Percentiles rank a stretch among this genome's conserved stretches.
Evolutionary conservation across 2,329 filamentous ascomycete genomes (phyloP).

Genomic region (Rosellinia necatrix): DNA sequence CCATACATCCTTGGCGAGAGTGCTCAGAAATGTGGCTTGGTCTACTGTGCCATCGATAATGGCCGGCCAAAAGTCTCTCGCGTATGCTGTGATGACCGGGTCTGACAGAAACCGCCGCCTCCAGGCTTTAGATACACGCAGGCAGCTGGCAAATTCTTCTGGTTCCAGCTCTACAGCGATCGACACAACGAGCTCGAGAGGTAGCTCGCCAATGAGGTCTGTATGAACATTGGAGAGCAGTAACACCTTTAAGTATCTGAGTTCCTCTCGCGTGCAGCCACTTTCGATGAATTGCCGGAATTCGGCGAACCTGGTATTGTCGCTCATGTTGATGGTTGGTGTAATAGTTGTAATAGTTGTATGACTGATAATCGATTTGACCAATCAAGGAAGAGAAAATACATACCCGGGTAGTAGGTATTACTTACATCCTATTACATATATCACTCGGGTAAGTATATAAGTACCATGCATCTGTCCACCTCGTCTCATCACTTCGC

Average conservation of each 20-base stretch:
- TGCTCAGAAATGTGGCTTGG: conserved; percentile 6
- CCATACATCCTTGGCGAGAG: conserved; percentile 2
- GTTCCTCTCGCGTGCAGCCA: conserved; percentile 24
- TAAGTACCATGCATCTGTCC: too few relatives aligned
- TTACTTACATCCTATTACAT: too few relatives aligned
- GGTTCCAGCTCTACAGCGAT: conserved; percentile 25
- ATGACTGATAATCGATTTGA: background rate
- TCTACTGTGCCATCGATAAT: conserved; percentile 9
- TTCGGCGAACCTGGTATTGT: conserved; percentile 2
- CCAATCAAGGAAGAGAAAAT: background rate
- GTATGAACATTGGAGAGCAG: conserved; percentile 22
- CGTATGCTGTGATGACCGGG: conserved; percentile 19
- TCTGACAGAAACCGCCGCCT: conserved; percentile 32
- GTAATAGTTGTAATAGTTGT: background rate
- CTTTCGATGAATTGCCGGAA: conserved; percentile 23
- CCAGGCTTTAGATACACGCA: conserved; percentile 34
- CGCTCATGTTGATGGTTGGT: background rate
- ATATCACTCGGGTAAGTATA: too few relatives aligned
- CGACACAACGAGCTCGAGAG: conserved; percentile 31
- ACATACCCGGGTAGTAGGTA: background rate
- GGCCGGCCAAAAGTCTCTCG: conserved; percentile 27
- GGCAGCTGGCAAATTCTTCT: conserved; percentile 28
- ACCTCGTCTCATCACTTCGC: too few relatives aligned
- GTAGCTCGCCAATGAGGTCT: conserved; percentile 32
- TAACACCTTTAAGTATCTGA: conserved; percentile 30